phyloP scores from a whole-genome alignment of 352 stramenopile genomes.

The Pythium coloratum region DNA sequence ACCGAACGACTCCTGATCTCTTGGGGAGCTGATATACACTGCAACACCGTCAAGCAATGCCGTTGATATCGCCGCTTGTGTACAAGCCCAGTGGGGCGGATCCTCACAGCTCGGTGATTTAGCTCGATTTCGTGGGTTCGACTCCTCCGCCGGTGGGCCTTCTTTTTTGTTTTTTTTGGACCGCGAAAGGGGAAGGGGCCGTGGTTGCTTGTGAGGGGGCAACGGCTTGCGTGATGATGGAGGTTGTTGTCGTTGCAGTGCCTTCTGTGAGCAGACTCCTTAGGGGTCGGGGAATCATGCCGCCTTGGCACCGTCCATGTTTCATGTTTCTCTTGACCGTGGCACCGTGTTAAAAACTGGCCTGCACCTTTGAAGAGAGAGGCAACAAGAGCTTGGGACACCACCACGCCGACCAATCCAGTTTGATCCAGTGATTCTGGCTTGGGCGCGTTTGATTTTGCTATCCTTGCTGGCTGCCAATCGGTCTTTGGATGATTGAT shows the following conservation, averaged over 20 bases:
- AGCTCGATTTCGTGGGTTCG: too few relatives aligned
- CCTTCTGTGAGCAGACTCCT: constrained; percentile 18
- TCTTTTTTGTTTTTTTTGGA: neutral
- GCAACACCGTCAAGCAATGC: neutral
- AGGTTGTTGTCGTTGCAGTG: constrained; percentile 30
- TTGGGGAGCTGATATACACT: neutral
- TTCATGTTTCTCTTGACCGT: constrained; percentile 26
- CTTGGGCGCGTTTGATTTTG: neutral
- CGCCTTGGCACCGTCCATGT: constrained; percentile 1
- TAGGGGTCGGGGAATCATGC: constrained; percentile 26
- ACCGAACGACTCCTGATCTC: neutral
- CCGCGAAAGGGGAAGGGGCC: neutral
- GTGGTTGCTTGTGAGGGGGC: constrained; percentile 6
- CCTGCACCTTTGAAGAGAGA: constrained; percentile 9
- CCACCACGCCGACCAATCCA: too few relatives aligned
- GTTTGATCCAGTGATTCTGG: neutral
- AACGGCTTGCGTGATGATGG: constrained; percentile 17
- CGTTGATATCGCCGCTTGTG: neutral
- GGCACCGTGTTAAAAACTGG: constrained; percentile 22
- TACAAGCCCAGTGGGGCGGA: too few relatives aligned
- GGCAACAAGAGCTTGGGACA: neutral
- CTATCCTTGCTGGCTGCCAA: neutral
- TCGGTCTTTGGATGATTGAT: neutral
- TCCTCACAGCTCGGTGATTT: too few relatives aligned
- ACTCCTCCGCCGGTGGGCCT: neutral